Percentiles rank a stretch among this genome's conserved stretches.
phyloP scores from a whole-genome alignment of 768 basidiomycete species.

The Tricholomella constricta region DNA sequence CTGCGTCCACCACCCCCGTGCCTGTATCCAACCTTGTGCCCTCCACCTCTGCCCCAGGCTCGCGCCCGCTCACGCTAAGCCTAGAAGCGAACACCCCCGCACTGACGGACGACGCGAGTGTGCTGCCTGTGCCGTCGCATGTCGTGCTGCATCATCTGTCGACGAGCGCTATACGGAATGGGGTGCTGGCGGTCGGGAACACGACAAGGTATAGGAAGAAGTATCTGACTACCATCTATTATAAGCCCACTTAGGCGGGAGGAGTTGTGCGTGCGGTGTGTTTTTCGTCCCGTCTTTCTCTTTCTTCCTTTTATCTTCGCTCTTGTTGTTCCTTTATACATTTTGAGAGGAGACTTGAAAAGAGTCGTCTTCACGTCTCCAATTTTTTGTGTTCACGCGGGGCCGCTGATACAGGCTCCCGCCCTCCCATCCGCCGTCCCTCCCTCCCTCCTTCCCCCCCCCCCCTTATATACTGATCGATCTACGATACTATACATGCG shows the following conservation, averaged over 20 bases:
- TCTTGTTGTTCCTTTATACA: too few species aligned
- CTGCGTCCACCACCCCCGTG: background rate
- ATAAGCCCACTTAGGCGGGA: constrained; percentile 60
- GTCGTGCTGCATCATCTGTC: constrained; percentile 93
- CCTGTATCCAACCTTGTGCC: background rate
- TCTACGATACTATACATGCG: too few species aligned
- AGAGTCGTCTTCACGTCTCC: too few species aligned
- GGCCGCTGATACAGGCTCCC: too few species aligned
- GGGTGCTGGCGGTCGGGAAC: constrained; percentile 88
- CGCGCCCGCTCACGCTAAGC: constrained; percentile 15
- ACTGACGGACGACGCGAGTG: constrained; percentile 85
- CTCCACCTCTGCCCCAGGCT: constrained; percentile 1
- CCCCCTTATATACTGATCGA: too few species aligned
- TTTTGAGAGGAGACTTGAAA: too few species aligned
- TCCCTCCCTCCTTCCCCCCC: too few species aligned
- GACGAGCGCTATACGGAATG: constrained; percentile 93
- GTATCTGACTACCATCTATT: constrained; percentile 87
- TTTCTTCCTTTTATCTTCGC: background rate
- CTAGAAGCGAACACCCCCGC: constrained; percentile 36
- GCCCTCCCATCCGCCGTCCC: too few species aligned
- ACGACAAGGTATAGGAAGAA: constrained; percentile 92
- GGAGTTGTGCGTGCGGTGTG: background rate
- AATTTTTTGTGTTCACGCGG: too few species aligned
- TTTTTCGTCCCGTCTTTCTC: background rate
- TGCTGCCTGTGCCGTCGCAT: constrained; percentile 91